Evolutionary conservation across 2,329 filamentous ascomycete genomes (phyloP).

Genomic region (Pestalotiopsis fici): DNA sequence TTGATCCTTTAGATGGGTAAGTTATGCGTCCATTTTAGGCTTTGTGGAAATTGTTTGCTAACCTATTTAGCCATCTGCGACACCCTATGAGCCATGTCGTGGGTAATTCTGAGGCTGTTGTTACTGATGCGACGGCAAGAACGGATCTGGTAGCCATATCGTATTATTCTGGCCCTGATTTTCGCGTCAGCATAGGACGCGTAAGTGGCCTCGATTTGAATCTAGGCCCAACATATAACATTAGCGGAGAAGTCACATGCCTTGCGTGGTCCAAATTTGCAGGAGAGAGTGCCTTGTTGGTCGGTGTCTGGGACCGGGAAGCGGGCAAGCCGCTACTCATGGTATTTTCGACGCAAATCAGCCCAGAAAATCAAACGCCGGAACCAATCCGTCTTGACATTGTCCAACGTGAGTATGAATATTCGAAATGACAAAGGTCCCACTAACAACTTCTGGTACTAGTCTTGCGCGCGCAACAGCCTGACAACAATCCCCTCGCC

Average conservation of each 20-base stretch:
- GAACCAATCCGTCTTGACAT: slow-evolving; percentile 12
- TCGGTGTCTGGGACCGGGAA: slow-evolving; percentile 22
- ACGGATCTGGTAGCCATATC: slow-evolving; percentile 43
- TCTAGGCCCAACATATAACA: slow-evolving; percentile 29
- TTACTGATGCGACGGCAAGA: slow-evolving; percentile 44
- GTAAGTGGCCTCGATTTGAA: slow-evolving; percentile 34
- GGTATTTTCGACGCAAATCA: slow-evolving; percentile 17
- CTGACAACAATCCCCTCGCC: not conserved
- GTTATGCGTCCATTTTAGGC: slow-evolving; percentile 14
- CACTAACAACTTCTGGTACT: not conserved
- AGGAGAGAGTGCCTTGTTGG: slow-evolving; percentile 18
- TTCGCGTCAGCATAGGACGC: slow-evolving; percentile 39
- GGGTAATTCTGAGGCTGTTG: slow-evolving; percentile 23
- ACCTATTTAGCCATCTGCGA: slow-evolving; percentile 25
- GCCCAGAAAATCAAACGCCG: not conserved
- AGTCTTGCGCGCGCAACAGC: not conserved
- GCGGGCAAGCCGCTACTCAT: slow-evolving; percentile 16
- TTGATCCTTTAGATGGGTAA: slow-evolving; percentile 37
- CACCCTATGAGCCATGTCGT: slow-evolving; percentile 33
- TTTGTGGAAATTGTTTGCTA: slow-evolving; percentile 12
- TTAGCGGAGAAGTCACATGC: slow-evolving; percentile 51
- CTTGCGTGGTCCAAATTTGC: slow-evolving; percentile 28
- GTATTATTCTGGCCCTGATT: slow-evolving; percentile 34
- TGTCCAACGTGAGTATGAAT: slow-evolving; percentile 14
- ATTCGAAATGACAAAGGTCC: too few relatives aligned